These are phyloP conservation scores for Mercurialis annua DNA, from an alignment of 345 rosid genomes.

Conservation along the genomic window DNA sequence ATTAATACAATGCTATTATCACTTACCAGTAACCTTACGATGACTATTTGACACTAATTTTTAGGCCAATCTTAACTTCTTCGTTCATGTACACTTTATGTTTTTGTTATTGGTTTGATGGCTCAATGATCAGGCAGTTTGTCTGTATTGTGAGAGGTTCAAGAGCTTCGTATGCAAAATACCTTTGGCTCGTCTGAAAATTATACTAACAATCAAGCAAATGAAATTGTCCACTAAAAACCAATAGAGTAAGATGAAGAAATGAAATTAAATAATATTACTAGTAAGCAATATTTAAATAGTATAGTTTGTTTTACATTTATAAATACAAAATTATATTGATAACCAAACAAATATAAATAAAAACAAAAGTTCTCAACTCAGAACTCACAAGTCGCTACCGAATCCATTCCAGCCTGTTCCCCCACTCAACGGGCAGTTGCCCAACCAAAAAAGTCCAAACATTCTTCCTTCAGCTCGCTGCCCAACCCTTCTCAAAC, in stretches of 20 bases:
- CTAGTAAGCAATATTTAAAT: neutral
- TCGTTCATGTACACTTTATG: too few relatives aligned
- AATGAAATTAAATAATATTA: neutral
- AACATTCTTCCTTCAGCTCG: neutral
- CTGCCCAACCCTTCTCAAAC: conserved; percentile 21
- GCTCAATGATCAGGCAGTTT: too few relatives aligned
- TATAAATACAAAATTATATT: neutral
- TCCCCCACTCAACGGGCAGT: conserved; percentile 25
- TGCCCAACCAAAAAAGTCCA: conserved; percentile 35
- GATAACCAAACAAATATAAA: conserved; percentile 12
- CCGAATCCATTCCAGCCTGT: conserved; percentile 25
- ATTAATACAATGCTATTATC: too few relatives aligned
- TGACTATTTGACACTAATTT: too few relatives aligned
- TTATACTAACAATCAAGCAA: too few relatives aligned
- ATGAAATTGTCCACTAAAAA: neutral
- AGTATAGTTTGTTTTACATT: conserved; percentile 9
- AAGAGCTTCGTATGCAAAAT: too few relatives aligned
- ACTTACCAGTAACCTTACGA: too few relatives aligned
- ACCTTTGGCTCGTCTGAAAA: too few relatives aligned
- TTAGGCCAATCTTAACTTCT: too few relatives aligned
- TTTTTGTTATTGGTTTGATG: too few relatives aligned
- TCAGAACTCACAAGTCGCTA: conserved; percentile 26
- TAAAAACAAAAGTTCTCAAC: neutral
- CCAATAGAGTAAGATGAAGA: neutral
- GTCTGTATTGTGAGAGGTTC: too few relatives aligned